Conservation (phyloP, 257 asterid genomes). For the Salvia miltiorrhiza region DNA sequence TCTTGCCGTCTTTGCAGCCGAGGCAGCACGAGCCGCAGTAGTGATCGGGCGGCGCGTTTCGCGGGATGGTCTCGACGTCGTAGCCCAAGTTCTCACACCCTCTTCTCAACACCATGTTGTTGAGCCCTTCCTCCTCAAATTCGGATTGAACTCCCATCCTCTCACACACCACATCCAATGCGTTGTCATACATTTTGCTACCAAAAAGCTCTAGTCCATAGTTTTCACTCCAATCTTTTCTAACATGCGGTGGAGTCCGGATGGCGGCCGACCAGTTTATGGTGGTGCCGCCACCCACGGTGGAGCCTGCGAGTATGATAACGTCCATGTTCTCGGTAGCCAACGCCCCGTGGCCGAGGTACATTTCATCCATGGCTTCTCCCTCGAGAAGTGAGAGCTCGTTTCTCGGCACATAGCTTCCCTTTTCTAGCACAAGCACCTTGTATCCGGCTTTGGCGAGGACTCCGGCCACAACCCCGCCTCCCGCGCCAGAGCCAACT, state of each 20-base stretch:
- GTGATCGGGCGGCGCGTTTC: constrained; percentile 63
- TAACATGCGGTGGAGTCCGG: constrained; percentile 62
- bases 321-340: constrained; percentile 49
- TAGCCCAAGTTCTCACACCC: constrained; percentile 74
- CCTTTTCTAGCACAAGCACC: constrained; percentile 77
- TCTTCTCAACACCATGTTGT: constrained; percentile 65
- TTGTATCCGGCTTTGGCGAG: constrained; percentile 78
- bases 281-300: constrained; percentile 87
- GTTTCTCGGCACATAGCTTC: constrained; percentile 50
- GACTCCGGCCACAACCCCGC: constrained; percentile 84
- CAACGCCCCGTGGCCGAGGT: constrained; percentile 53
- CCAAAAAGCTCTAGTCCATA: constrained; percentile 42
- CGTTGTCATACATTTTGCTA: constrained; percentile 40
- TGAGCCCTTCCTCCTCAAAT: constrained; percentile 55
- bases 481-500: constrained; percentile 92
- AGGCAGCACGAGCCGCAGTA: constrained; percentile 80
- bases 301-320: constrained; percentile 72
- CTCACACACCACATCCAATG: constrained; percentile 61
- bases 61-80: constrained; percentile 51
- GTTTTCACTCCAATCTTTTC: constrained; percentile 60
- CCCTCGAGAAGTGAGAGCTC: constrained; percentile 72
- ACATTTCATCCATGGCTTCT: constrained; percentile 69
- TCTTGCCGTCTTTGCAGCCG: constrained; percentile 72
- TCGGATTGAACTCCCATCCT: constrained; percentile 74
- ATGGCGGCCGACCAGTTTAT: constrained; percentile 88